Evolutionary conservation across 1,284 basidiomycete species (phyloP).

Genomic region (Sanghuangporus sanghuang): DNA sequence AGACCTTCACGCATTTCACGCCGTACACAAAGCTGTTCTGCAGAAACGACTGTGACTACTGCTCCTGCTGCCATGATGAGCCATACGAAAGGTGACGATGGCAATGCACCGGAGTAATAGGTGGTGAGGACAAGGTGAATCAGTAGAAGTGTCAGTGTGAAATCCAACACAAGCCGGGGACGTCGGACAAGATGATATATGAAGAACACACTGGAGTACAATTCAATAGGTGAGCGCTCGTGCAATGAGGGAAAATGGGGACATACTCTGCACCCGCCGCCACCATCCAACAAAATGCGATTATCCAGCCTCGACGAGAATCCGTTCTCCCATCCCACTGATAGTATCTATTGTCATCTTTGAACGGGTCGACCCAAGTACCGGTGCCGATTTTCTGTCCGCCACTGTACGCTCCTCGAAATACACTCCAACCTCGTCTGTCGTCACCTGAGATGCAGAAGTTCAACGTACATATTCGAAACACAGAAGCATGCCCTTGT

Average conservation of each 20-base stretch:
- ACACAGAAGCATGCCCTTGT: neutral
- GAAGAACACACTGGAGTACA: constrained; percentile 67
- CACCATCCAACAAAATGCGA: constrained; percentile 78
- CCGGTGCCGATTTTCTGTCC: constrained; percentile 62
- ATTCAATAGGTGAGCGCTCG: constrained; percentile 14
- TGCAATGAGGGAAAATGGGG: neutral
- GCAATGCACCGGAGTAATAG: constrained; percentile 84
- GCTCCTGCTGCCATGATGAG: constrained; percentile 69
- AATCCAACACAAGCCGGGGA: constrained; percentile 93
- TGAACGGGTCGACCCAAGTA: constrained; percentile 36
- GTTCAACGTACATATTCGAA: neutral
- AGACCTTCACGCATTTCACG: constrained; percentile 90
- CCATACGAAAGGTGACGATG: constrained; percentile 90
- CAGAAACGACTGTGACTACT: constrained; percentile 70
- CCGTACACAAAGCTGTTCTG: constrained; percentile 90
- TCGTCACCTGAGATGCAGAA: constrained; percentile 32
- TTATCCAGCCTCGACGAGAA: constrained; percentile 79
- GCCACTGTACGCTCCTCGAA: constrained; percentile 71
- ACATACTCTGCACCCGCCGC: constrained; percentile 80
- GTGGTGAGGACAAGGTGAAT: constrained; percentile 89
- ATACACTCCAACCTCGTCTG: constrained; percentile 50
- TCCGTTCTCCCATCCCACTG: constrained; percentile 61
- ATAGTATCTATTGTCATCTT: constrained; percentile 13
- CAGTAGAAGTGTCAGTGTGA: constrained; percentile 84
- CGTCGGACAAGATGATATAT: constrained; percentile 84